phyloP scores from a whole-genome alignment of 345 rosid genomes.

The Eucalyptus tenuipes region DNA sequence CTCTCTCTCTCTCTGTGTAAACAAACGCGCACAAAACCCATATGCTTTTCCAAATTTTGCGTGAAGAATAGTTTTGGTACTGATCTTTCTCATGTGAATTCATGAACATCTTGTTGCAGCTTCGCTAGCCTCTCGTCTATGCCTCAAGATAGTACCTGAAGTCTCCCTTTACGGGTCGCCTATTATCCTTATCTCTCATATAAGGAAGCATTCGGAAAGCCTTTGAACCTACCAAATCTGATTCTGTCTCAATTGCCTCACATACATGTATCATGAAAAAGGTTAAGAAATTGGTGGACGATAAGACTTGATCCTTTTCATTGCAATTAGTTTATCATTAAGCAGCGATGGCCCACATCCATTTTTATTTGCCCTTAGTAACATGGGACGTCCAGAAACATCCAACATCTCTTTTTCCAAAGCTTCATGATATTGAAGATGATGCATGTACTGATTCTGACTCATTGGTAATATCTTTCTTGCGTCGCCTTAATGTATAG shows the following conservation, averaged over 20 bases:
- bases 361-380: neutral
- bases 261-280: neutral
- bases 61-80: neutral
- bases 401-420: neutral
- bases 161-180: neutral
- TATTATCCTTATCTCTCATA: neutral
- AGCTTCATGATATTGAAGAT: neutral
- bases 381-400: neutral
- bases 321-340: neutral
- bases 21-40: neutral
- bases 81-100: neutral
- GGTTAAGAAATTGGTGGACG: neutral
- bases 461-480: neutral
- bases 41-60: neutral
- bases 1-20: neutral
- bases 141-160: neutral
- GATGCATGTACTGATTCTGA: neutral
- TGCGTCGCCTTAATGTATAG: neutral
- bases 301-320: neutral
- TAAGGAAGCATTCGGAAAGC: neutral
- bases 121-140: neutral
- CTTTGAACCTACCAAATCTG: neutral
- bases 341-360: neutral
- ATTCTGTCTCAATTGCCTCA: neutral
- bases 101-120: neutral